Base-by-base conservation (phyloP, 768 basidiomycete species). In the Termitomyces sp. region DNA sequence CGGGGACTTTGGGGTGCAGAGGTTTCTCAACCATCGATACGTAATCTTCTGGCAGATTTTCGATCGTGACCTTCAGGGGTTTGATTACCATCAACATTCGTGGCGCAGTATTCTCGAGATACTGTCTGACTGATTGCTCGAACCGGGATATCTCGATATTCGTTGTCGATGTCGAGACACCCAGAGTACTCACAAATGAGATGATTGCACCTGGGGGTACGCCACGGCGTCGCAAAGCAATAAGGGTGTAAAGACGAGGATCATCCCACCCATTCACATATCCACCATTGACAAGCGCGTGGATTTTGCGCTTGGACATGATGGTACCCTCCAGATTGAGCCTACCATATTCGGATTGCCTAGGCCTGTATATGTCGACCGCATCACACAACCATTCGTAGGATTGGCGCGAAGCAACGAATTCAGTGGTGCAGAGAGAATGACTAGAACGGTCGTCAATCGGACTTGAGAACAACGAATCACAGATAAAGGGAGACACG, bases 351-450 rank as follows among this genome's bases (percentile, higher is more conserved):
- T 99, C 97, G 44, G 93, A 95, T 72, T 99, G 97, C 54, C 86
- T 86, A 20, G 97, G 95, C 68, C 94, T 97, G 79, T 98, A 99
- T 2, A 98, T 88, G 57, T 91, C 91, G n/a, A 98, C 77, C 3
- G 91, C 93, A 66, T 99, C 96, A 64, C 97, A 99, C 12, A 99
- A 82, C 97, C 97, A 99, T 65, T 99, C 97, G 68, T 99, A 98
- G 0, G 97, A 97, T 66, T 94, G 91, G 52, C 97, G 89, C 2
- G 97, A 94, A 20, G 87, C 85, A 62, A 98, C 87, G 69, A 99
- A 99, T 70, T 99, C 97, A 36, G 84, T 85, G 1, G 97, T 99
- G 65, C 97, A 99, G 6, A 99, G 78, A 0, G 97, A 98, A 75
- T 99, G 97, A 23, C 96, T 98, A 42, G 41, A 29, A 5, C 47